Evolutionary conservation across 441 rosid genomes (phyloP).

Genomic region (Syzygium malaccense): DNA sequence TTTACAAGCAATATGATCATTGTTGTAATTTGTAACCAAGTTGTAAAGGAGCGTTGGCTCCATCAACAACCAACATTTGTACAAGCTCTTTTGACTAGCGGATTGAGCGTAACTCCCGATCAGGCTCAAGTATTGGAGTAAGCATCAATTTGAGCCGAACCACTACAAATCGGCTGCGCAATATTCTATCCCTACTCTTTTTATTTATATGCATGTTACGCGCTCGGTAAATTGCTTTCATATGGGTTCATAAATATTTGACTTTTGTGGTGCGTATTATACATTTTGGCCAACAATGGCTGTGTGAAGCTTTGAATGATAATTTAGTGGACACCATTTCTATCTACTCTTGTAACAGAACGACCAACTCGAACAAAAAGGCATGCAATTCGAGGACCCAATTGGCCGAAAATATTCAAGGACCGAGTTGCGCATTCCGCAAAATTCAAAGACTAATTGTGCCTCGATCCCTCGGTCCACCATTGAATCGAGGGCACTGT

Average conservation of each 20-base stretch:
- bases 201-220: background rate
- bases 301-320: background rate
- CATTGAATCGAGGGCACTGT: background rate
- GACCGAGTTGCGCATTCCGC: background rate
- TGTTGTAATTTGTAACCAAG: background rate
- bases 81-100: background rate
- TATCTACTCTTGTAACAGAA: background rate
- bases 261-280: too few species aligned
- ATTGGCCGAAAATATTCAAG: background rate
- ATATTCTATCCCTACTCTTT: rapidly evolving
- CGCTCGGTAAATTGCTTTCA: background rate
- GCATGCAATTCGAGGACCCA: background rate
- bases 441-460: background rate
- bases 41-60: background rate
- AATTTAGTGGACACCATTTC: background rate
- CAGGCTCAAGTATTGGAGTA: rapidly evolving
- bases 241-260: background rate
- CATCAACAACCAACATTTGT: rapidly evolving
- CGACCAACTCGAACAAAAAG: background rate
- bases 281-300: background rate
- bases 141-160: rapidly evolving
- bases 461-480: background rate
- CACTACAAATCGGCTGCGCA: rapidly evolving
- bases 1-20: background rate
- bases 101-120: background rate